Evolutionary conservation across 345 rosid species (phyloP), one percentile per base, ranked within the genome.

Genomic region (Lenwebbia sp.): DNA sequence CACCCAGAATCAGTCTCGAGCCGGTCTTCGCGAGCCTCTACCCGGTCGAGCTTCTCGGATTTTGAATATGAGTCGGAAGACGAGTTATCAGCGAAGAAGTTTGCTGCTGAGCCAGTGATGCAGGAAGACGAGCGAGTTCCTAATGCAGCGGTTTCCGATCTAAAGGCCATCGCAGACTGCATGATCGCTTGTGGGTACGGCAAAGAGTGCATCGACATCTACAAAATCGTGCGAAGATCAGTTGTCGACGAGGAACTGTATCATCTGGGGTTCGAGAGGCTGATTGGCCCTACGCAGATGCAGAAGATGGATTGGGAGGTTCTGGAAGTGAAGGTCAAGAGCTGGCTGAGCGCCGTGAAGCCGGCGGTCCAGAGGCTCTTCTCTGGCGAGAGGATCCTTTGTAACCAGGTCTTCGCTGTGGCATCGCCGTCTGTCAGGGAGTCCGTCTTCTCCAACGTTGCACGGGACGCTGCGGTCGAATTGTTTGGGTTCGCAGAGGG

Each of bases 91-190:
- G 40, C n/a, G 13, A 40, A 83, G 47, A 7, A 52, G 13, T 83
- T 28, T 30, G 49, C 25, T 19, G 55, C 44, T 23, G 84, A 83
- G 23, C 47, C 89, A 3, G 85, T 83, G 23, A 85, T 86, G 25
- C 86, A 87, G 74, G 82, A 85, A n/a, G 51, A 41, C 58, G 33
- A 57, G 51, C 41, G 87, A 83, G 1, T 82, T 84, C 84, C 23
- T 65, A 65, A 65, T 65, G 11, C 76, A 30, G 76, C 0, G 76
- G 44, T 70, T 33, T n/a, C 41, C 17, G 91, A 89, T 54, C 82
- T 88, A 56, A 89, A 76, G 47, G 76, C 87, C 70, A 89, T 88
- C 52, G 86, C 90, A 7, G 88, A 87, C 58, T 89, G 91, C 86
- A 88, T 89, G 91, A 88, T 89, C 22, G 83, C 90, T 17, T 84